phyloP scores from a whole-genome alignment of 148 eudicot genomes.

The Rhododendron henanense region DNA sequence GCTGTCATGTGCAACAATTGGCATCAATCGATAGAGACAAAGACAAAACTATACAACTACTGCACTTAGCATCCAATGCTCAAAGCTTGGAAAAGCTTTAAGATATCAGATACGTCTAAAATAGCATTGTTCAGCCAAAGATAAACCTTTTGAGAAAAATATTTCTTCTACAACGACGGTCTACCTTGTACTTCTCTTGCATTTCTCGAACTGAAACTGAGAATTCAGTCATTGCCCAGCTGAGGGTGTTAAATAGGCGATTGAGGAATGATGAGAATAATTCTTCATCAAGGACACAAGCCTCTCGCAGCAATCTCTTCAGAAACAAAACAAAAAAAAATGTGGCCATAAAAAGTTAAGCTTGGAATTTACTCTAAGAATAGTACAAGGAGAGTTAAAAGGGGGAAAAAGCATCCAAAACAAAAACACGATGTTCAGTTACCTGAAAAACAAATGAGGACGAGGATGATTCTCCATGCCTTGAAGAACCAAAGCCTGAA shows the following conservation, averaged over 20 bases:
- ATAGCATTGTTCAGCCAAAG: background rate
- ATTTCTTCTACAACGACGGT: background rate
- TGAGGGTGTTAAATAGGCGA: constrained; percentile 80
- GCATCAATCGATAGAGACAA: background rate
- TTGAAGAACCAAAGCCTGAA: constrained; percentile 78
- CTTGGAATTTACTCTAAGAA: background rate
- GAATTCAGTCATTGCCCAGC: constrained; percentile 98
- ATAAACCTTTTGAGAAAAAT: background rate
- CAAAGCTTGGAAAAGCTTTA: background rate
- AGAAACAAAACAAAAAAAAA: constrained; percentile 13
- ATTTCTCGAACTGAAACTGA: constrained; percentile 89
- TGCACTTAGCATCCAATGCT: background rate
- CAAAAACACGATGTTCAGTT: constrained; percentile 4
- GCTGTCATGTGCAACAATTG: background rate
- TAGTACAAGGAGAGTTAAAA: background rate
- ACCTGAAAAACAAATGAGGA: constrained; percentile 76
- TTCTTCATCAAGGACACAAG: constrained; percentile 60
- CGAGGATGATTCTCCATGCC: constrained; percentile 76
- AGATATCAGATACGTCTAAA: background rate
- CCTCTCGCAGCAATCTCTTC: constrained; percentile 75
- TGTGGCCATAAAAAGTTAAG: background rate
- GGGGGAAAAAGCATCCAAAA: background rate
- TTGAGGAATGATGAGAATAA: constrained; percentile 81
- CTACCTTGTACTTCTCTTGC: constrained; percentile 80
- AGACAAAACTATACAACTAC: background rate